Conservation (phyloP, 768 basidiomycete species). For the Pleurotus cornucopiae region DNA sequence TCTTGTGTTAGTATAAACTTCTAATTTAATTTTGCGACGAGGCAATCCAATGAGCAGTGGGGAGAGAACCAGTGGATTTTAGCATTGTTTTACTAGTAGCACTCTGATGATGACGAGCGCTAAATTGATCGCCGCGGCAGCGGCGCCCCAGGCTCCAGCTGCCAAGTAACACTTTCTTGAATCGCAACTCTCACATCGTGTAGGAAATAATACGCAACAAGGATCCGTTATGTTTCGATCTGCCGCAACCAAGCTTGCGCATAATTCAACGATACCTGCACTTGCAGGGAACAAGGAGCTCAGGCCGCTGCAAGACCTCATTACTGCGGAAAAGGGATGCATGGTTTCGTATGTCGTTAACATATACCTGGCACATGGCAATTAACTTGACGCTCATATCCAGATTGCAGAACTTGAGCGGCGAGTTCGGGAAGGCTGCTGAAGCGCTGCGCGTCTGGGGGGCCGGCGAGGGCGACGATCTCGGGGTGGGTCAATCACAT, state of each 20-base stretch:
- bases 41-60: too few species aligned
- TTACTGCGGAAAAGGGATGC: constrained; percentile 83
- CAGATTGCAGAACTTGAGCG: constrained; percentile 63
- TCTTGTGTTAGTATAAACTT: too few species aligned
- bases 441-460: constrained; percentile 76
- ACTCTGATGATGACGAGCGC: too few species aligned
- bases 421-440: constrained; percentile 63
- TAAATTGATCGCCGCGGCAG: too few species aligned
- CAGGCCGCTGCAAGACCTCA: constrained; percentile 80
- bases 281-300: constrained; percentile 73
- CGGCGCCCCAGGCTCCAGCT: too few species aligned
- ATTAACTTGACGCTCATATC: background rate
- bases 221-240: constrained; percentile 60
- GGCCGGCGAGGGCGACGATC: constrained; percentile 76
- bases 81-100: too few species aligned
- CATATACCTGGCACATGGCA: background rate
- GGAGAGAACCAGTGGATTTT: too few species aligned
- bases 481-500: constrained; percentile 47
- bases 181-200: too few species aligned
- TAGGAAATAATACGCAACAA: too few species aligned
- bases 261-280: constrained; percentile 79
- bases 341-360: constrained; percentile 53
- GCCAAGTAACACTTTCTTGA: too few species aligned
- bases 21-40: too few species aligned
- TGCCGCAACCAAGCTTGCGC: constrained; percentile 80